phyloP scores from a whole-genome alignment of 805 yeast species.

The Myxozyma nipponensis region DNA sequence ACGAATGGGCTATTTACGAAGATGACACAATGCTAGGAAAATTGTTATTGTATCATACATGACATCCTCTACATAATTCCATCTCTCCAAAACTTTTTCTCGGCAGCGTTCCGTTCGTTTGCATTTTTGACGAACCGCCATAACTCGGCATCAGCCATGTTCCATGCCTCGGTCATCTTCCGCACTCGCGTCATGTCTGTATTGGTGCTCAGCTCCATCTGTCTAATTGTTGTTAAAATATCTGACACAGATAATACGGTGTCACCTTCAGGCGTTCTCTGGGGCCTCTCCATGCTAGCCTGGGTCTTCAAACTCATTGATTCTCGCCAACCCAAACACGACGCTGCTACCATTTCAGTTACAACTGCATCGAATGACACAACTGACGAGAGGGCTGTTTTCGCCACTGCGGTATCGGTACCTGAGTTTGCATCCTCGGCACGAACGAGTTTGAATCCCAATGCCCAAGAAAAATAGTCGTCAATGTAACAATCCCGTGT shows the following conservation, averaged over 20 bases:
- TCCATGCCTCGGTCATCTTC: slow-evolving; percentile 21
- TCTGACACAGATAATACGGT: neutral
- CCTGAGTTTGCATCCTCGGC: neutral
- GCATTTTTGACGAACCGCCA: slow-evolving; percentile 22
- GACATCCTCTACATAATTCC: neutral
- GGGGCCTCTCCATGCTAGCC: neutral
- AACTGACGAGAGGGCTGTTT: neutral
- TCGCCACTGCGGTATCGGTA: neutral
- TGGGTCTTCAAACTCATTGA: neutral
- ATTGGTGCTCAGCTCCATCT: slow-evolving; percentile 1
- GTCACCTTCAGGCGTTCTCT: neutral
- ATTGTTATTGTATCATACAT: too few relatives aligned
- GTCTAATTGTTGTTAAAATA: slow-evolving; percentile 1
- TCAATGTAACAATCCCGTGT: slow-evolving; percentile 10
- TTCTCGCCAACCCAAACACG: neutral
- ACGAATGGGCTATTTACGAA: too few relatives aligned
- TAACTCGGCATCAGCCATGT: slow-evolving; percentile 26
- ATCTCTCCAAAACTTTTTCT: slow-evolving; percentile 12
- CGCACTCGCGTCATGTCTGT: neutral
- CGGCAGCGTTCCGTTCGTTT: slow-evolving; percentile 16
- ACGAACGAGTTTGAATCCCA: slow-evolving; percentile 12
- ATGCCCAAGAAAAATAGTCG: slow-evolving; percentile 11
- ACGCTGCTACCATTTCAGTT: neutral
- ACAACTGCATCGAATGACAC: neutral
- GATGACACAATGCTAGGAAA: too few relatives aligned